phyloP scores from a whole-genome alignment of 2,329 filamentous ascomycete genomes.

The Aurifilum marmelostoma region DNA sequence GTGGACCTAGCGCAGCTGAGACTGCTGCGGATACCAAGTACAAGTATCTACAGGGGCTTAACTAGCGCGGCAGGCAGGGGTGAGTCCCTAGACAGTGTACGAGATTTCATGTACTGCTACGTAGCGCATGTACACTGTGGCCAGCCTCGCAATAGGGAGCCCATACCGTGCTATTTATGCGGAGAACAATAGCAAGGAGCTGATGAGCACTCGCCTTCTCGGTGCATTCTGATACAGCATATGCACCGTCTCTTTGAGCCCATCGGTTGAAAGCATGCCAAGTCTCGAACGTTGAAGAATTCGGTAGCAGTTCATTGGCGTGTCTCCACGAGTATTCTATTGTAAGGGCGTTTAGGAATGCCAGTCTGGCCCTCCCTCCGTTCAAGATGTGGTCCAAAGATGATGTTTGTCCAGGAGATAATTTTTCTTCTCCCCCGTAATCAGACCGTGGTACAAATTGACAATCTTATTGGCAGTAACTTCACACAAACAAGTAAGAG shows the following conservation, averaged over 20 bases:
- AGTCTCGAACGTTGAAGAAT: neutral
- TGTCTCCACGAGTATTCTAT: neutral
- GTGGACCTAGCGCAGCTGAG: neutral
- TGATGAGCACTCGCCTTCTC: too few relatives aligned
- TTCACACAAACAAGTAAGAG: slow-evolving; percentile 27
- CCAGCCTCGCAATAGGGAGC: too few relatives aligned
- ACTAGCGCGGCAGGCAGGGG: neutral
- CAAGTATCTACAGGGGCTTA: neutral
- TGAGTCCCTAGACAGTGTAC: neutral
- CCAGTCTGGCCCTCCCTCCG: neutral
- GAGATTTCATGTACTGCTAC: neutral
- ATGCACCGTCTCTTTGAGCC: neutral
- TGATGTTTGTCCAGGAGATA: neutral
- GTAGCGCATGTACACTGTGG: neutral
- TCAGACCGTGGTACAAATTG: slow-evolving; percentile 16
- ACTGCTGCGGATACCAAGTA: neutral
- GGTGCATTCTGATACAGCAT: neutral
- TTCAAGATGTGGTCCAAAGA: neutral
- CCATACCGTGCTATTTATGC: neutral
- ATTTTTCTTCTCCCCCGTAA: neutral
- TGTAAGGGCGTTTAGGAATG: neutral
- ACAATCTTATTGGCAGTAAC: slow-evolving; percentile 27
- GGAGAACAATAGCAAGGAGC: neutral
- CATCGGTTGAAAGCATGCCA: neutral
- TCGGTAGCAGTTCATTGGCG: neutral